A percentile compares a stretch with the other conserved stretches of the same genome.
These are phyloP conservation scores for Daldinia loculata DNA, from an alignment of 495 filamentous ascomycete species.

Conservation along the genomic window DNA sequence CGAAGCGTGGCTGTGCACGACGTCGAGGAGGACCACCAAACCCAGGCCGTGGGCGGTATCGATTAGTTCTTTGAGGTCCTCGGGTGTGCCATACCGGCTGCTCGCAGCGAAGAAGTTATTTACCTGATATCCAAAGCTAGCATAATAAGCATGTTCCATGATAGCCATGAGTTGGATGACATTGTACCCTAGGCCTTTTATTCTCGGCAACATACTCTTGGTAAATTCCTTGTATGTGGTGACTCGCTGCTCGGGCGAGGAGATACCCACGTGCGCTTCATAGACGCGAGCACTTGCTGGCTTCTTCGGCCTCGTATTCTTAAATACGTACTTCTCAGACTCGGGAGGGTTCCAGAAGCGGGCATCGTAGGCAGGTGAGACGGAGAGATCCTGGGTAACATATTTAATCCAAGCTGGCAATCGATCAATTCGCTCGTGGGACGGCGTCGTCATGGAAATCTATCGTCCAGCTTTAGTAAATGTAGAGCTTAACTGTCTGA, in stretches of 20 bases:
- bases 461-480: slow-evolving; percentile 49
- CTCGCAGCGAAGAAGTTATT: slow-evolving; percentile 99
- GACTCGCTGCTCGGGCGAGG: slow-evolving; percentile 86
- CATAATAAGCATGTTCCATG: slow-evolving; percentile 99
- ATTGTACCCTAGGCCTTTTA: slow-evolving; percentile 92
- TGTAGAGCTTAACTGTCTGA: slow-evolving; percentile 3
- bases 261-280: slow-evolving; percentile 97
- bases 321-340: slow-evolving; percentile 78
- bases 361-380: slow-evolving; percentile 92
- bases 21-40: slow-evolving; percentile 89
- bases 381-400: slow-evolving; percentile 87
- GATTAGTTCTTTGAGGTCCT: slow-evolving; percentile 95
- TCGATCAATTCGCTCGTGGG: slow-evolving; percentile 82
- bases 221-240: slow-evolving; percentile 98
- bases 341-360: slow-evolving; percentile 95
- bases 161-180: slow-evolving; percentile 98
- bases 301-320: slow-evolving; percentile 82
- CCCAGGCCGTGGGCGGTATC: slow-evolving; percentile 94
- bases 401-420: slow-evolving; percentile 97
- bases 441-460: slow-evolving; percentile 86
- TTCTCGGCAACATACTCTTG: slow-evolving; percentile 86
- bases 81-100: slow-evolving; percentile 91
- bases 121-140: slow-evolving; percentile 97
- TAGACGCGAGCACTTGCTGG: slow-evolving; percentile 89
- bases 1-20: slow-evolving; percentile 96